Base-by-base conservation (phyloP, 164 flowering plant species). In the Nelumbo lutea region DNA sequence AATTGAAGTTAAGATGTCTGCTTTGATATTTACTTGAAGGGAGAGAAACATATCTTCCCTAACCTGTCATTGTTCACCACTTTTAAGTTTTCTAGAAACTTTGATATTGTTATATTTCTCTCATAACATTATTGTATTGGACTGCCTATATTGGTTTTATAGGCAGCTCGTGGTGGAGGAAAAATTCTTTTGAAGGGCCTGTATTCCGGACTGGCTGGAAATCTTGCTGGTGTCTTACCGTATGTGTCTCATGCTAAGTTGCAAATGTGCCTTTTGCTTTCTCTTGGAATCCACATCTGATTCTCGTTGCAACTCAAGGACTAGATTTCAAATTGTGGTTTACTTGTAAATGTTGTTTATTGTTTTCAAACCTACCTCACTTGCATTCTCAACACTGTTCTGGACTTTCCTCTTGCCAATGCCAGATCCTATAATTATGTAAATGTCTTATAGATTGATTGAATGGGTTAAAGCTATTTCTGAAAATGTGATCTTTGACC, bases 171-270 rank as follows among this genome's bases (percentile, higher is more conserved):
- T 73, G 95, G 96, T 68, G 97, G 96, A 67, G 96, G 90, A 60
- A 69, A 89, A 79, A 86, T 95, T 59, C 48, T 80, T 65, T 78
- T 79, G 83, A 88, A 85, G 76, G 97, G 96, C 61, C 84, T 94
- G 43, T 94, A 94, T 76, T 82, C 95, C 65, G 97, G 97, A 64
- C 74, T 94, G 78, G 93, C 85, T 70, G 98, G 96, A 77, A 94
- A 94, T 79, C 78, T 94, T 66, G 98, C 83, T 66, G 97, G 98
- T 45, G 98, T 88, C 75, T 74, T 94, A 74, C 98, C 97, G 96
- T 93, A 79, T 84, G 94, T 77, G 64, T 48, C 64, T 51, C 59
- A 4, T 59, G 53, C n/a, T 48, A 42, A 69, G 63, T 42, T 64
- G 15, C 45, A 50, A 46, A 51, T n/a, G 13, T n/a, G 6, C 41